Evolutionary conservation across 176 grass and related monocot species (phyloP).

Genomic region (Thinopyrum elongatum): DNA sequence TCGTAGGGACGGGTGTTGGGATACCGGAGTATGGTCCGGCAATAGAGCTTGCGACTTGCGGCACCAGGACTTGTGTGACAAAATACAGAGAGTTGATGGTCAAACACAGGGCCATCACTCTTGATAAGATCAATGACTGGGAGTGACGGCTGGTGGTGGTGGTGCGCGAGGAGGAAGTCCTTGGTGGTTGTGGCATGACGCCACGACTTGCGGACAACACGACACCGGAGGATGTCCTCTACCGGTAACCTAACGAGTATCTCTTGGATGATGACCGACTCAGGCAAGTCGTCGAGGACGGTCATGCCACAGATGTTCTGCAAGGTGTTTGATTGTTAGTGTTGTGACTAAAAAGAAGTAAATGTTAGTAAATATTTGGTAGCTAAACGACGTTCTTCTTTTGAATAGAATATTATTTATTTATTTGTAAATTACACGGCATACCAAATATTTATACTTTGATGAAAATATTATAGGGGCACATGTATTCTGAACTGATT

Average conservation of each 20-base stretch:
- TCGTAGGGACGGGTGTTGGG: not conserved
- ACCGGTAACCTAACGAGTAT: not conserved
- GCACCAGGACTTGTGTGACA: not conserved
- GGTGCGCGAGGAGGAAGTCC: not conserved
- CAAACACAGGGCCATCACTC: not conserved
- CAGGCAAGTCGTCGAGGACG: not conserved
- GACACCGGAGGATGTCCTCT: not conserved
- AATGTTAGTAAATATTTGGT: not conserved
- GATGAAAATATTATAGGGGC: not conserved
- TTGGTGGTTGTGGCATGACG: not conserved
- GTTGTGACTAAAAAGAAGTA: not conserved
- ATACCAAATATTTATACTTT: not conserved
- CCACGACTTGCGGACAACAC: not conserved
- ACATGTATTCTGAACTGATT: not conserved
- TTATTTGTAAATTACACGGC: not conserved
- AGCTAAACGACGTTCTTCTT: not conserved
- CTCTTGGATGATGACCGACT: not conserved
- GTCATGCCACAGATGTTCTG: not conserved
- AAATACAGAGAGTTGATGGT: not conserved
- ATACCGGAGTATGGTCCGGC: not conserved
- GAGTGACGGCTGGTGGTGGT: not conserved
- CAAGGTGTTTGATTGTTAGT: not conserved
- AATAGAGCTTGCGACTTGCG: not conserved
- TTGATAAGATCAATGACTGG: not conserved
- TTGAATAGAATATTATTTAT: not conserved